Percentiles rank a stretch among this genome's conserved stretches.
These are phyloP conservation scores for Nicotiana undulata DNA, from an alignment of 257 asterid genomes.

Conservation along the genomic window DNA sequence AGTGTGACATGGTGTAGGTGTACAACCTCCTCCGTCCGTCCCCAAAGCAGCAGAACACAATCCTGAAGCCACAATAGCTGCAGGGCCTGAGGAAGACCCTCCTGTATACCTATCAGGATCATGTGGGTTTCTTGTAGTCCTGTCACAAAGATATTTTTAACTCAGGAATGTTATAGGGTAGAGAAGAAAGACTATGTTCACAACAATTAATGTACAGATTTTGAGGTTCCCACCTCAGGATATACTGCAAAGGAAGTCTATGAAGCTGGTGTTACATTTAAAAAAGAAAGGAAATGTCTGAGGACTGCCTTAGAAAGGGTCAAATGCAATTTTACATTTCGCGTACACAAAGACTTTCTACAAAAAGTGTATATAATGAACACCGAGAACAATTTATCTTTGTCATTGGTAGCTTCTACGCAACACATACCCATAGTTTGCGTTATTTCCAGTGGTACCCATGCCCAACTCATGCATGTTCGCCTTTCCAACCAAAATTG, in stretches of 20 bases:
- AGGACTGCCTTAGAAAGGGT: neutral
- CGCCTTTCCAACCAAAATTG: conserved; percentile 90
- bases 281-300: neutral
- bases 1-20: conserved; percentile 15
- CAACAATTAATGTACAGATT: neutral
- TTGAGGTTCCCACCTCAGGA: neutral
- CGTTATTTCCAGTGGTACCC: conserved; percentile 94
- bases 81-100: conserved; percentile 98
- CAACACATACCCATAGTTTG: conserved; percentile 75
- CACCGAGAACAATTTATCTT: neutral
- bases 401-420: neutral
- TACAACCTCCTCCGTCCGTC: conserved; percentile 99
- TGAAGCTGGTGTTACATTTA: neutral
- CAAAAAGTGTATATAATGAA: neutral
- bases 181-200: neutral
- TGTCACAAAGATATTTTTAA: conserved; percentile 20
- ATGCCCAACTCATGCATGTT: conserved; percentile 98
- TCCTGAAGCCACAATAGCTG: conserved; percentile 97
- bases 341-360: neutral
- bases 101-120: conserved; percentile 93
- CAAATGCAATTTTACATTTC: neutral
- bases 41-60: conserved; percentile 95
- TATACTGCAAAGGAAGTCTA: neutral
- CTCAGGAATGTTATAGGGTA: neutral
- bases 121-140: conserved; percentile 97